Evolutionary conservation across 2,329 filamentous ascomycete genomes (phyloP), one percentile per base, ranked within the genome.

Genomic region (Cladobotryum mycophilum): DNA sequence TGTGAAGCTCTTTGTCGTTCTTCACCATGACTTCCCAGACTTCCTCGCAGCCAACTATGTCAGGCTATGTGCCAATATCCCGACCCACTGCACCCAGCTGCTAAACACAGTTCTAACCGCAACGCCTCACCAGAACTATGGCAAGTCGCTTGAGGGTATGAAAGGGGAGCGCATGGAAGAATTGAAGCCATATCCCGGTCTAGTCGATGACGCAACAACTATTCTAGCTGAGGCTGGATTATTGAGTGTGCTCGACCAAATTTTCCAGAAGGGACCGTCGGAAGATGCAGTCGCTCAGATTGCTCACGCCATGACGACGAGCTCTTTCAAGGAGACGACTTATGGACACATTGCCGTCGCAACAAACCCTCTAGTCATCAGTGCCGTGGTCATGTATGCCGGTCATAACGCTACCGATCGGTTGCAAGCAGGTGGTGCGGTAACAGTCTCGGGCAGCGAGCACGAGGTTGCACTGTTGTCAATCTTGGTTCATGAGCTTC

Each of bases 21-120:
- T 99, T 48, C 88, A 96, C 59, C 93, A 97, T 64, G 93, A 99
- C 67, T 97, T 89, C 68, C 88, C 92, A 0, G 90, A 96, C 51
- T 99, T 96, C 67, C 72, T 99, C 40, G 86, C 88, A 5, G 88
- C 91, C 60, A 89, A 95, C 66, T 88, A 95, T 64, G 82, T 88
- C 58, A 81, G 83, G 58, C 81, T 99, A 47, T 90, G 86, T 70
- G 85, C 87, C 59, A 83, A 82, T 61, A 86, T 97, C 52, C 88
- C 91, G 1, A 81, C 84, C 46, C 86, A 93, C 62, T 93, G 89
- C 68, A 84, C 85, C 14, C 93, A 97, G 67, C 76, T 96, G 47
- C 83, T 91, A 57, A 96, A 97, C 63, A 76, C 96, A 49, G 83
- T 99, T 48, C 78, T 97, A 55, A 87, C 87, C 55, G 89, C 91